Base-by-base conservation (phyloP, 2,329 filamentous ascomycete species). In the Calonectria pseudoturangicola region DNA sequence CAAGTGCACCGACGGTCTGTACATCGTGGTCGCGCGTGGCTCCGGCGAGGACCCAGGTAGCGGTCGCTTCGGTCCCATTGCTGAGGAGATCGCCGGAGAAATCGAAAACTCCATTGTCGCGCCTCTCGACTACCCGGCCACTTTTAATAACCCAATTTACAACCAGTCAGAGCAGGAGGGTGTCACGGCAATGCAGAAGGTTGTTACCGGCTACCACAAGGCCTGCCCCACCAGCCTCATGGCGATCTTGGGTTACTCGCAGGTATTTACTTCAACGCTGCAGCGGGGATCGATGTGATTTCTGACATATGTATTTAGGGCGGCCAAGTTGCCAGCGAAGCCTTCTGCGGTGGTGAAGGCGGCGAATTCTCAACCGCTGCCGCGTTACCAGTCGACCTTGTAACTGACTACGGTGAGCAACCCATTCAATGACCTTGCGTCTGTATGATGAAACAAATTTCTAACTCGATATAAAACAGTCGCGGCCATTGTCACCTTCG, bases 191-290 rank as follows among this genome's bases (percentile, higher is more conserved):
- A 71, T 86, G 79, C 82, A 79, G 21, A 51, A 76, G 33, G 76
- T 78, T 60, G 71, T 87, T 48, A 74, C 74, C 15, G 70, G 76
- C 27, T 86, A 87, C 72, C 75, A 77, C 73, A 62, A 77, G 36
- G 76, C 77, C 5, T 87, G 85, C 47, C 85, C 85, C 9, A 73
- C 82, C n/a, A 80, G 79, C 66, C 85, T 86, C 78, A 79, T 87
- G 60, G 85, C 84, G 5, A 74, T 87, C 36, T 60, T 87, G 54
- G 85, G 85, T 1, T 87, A 84, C 71, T 87, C 85, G 2, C 85
- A 87, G 81, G 84, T 82, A 71, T 33, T 60, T 60, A 2, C 78
- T 63, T 12, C 30, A 12, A 47, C n/a, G 5, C 18, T 15, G 6
- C 21, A 30, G 41, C 39, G 8, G 0, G 13, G 28, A 28, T 13